phyloP scores from a whole-genome alignment of 352 stramenopile genomes.

The Pythium rhizo-oryzae region DNA sequence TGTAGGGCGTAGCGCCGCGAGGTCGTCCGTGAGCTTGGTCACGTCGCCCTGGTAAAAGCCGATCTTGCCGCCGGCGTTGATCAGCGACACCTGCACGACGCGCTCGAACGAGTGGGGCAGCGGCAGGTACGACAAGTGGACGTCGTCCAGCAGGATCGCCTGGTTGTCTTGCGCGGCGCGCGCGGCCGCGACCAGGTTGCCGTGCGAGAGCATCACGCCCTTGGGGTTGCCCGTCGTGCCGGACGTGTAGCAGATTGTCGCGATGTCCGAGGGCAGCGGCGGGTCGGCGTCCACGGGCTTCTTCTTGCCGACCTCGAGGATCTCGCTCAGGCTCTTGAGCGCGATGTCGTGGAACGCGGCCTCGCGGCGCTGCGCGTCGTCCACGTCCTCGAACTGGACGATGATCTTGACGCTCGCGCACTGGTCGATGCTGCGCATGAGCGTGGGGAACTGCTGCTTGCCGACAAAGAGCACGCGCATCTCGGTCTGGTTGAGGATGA shows the following conservation, averaged over 20 bases:
- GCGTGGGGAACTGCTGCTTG: constrained; percentile 50
- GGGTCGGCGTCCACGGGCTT: constrained; percentile 53
- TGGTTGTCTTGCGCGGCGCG: too few relatives aligned
- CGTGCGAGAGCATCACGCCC: constrained; percentile 65
- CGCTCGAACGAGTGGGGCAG: constrained; percentile 96
- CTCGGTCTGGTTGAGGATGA: constrained; percentile 79
- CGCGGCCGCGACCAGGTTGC: constrained; percentile 47
- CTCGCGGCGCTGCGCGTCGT: constrained; percentile 33
- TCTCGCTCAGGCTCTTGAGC: constrained; percentile 44
- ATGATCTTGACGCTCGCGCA: constrained; percentile 56
- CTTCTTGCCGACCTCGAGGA: constrained; percentile 42
- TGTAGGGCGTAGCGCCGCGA: constrained; percentile 90
- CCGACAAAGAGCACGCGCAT: constrained; percentile 73
- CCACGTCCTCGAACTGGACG: constrained; percentile 56
- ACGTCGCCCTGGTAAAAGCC: constrained; percentile 83
- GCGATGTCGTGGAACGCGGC: constrained; percentile 36
- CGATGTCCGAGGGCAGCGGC: constrained; percentile 70
- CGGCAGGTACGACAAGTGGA: constrained; percentile 89
- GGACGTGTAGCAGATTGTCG: constrained; percentile 91
- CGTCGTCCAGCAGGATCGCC: constrained; percentile 24
- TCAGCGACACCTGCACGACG: constrained; percentile 85
- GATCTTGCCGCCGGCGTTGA: constrained; percentile 65
- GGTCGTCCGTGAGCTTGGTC: constrained; percentile 91
- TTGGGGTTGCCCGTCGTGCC: constrained; percentile 79
- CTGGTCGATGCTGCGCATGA: constrained; percentile 49